Evolutionary conservation across 441 rosid species (phyloP), one percentile per base, ranked within the genome.

Genomic region (Hura crepitans): DNA sequence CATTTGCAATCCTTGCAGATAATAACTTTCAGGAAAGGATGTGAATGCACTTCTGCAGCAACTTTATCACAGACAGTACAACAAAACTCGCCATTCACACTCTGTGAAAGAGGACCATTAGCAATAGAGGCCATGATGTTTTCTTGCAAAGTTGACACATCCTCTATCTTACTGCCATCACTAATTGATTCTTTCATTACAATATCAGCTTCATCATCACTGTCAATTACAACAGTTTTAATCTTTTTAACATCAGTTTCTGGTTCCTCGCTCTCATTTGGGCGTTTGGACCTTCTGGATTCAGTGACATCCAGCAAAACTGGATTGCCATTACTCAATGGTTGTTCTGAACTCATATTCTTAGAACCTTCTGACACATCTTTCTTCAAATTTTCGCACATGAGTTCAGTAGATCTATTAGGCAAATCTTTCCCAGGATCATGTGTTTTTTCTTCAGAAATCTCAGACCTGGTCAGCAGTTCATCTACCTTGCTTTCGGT

Each of bases 1-100:
- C 75, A 72, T 86, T 91, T 93, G 90, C 99, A 96, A 69, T 85
- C 93, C 74, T 75, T 78, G 88, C 99, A 96, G 74, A 96, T 59
- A 70, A 96, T 91, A 68, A 96, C 99, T 78, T 85, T 84, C 77
- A 96, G 69, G 60, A 88, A 82, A 20, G 98, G 99, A 81, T 96
- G 99, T 25, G 86, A 64, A 66, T 87, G 89, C 78, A 84, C 97
- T 82, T 87, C 89, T 65, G 72, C 71, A 75, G 85, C 81, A 74
- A 86, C 68, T 72, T 84, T 85, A 71, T 83, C 64, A 78, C 99
- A 96, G 67, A 87, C 97, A 72, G 99, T 91, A 77, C 99, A 96
- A 69, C 70, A 77, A 73, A 86, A 89, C 72, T 72, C 79, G 75
- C 72, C 82, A 53, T 76, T 74, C 73, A 69, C 74, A 73, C 65